phyloP scores from a whole-genome alignment of 1,284 basidiomycete species.

The Ceratobasidium papillatum region DNA sequence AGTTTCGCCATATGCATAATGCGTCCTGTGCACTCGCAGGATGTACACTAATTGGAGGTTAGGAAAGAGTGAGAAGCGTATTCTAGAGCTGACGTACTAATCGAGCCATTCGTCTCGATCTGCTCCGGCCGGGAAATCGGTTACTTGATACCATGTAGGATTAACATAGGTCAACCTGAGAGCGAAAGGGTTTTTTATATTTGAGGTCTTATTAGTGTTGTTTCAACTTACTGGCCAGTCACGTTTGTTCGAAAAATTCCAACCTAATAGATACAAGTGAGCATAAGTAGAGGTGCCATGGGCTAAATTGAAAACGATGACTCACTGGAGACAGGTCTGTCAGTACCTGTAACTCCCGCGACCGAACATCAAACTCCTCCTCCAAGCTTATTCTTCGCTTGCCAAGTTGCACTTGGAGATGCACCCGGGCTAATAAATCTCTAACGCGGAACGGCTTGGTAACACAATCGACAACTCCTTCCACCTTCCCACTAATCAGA shows the following conservation, averaged over 20 bases:
- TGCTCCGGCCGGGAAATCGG: neutral
- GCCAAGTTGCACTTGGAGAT: conserved; percentile 49
- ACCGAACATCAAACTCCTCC: conserved; percentile 51
- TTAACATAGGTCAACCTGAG: conserved; percentile 35
- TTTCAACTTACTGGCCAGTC: conserved; percentile 4
- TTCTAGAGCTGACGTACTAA: neutral
- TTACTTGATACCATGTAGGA: conserved; percentile 29
- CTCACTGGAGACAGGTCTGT: conserved; percentile 42
- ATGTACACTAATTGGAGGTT: neutral
- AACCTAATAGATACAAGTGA: neutral
- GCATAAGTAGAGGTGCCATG: neutral
- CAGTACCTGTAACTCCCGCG: conserved; percentile 48
- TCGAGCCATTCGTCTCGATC: conserved; percentile 31
- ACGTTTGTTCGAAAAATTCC: conserved; percentile 36
- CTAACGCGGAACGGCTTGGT: conserved; percentile 50
- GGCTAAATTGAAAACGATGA: neutral
- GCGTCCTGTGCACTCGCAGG: conserved; percentile 17
- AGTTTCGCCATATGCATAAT: conserved; percentile 3
- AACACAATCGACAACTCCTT: conserved; percentile 53
- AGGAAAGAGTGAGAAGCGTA: neutral
- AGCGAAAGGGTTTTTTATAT: neutral
- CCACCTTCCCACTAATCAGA: conserved; percentile 3
- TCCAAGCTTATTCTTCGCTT: conserved; percentile 48
- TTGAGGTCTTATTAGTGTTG: neutral
- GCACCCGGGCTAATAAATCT: conserved; percentile 55